Conservation (phyloP, 139 green algal genomes). For the Eudorina sp. region DNA sequence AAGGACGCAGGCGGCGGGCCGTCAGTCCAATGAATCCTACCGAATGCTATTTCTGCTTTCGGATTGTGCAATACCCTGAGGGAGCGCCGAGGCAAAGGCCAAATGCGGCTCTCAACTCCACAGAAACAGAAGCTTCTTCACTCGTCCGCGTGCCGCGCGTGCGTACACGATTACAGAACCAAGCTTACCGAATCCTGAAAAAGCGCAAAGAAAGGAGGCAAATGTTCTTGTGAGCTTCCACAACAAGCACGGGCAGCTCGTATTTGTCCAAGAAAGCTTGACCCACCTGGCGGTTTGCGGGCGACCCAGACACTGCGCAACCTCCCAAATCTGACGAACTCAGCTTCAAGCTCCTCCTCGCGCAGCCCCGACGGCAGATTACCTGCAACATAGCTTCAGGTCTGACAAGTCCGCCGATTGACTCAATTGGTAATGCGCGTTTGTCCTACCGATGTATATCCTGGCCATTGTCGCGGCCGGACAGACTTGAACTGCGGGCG, state of each 20-base stretch:
- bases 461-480: conserved; percentile 22
- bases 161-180: neutral
- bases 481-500: too few relatives aligned
- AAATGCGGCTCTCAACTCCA: neutral
- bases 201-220: neutral
- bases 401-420: too few relatives aligned
- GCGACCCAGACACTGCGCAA: conserved; percentile 63
- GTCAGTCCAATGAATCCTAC: neutral
- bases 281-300: conserved; percentile 28
- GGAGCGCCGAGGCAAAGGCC: too few relatives aligned
- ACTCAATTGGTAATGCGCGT: neutral
- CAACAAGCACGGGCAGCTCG: too few relatives aligned
- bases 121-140: neutral
- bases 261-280: neutral
- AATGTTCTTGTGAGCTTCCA: neutral
- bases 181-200: conserved; percentile 33
- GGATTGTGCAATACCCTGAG: too few relatives aligned
- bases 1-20: neutral
- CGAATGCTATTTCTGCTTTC: too few relatives aligned
- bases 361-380: conserved; percentile 49
- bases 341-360: conserved; percentile 57
- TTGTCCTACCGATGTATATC: conserved; percentile 31
- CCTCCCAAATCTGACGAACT: conserved; percentile 59
- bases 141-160: neutral
- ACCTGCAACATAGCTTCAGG: conserved; percentile 27